These are phyloP conservation scores for Ascochyta koolunga DNA, from an alignment of 2,329 filamentous ascomycete genomes.

Conservation along the genomic window DNA sequence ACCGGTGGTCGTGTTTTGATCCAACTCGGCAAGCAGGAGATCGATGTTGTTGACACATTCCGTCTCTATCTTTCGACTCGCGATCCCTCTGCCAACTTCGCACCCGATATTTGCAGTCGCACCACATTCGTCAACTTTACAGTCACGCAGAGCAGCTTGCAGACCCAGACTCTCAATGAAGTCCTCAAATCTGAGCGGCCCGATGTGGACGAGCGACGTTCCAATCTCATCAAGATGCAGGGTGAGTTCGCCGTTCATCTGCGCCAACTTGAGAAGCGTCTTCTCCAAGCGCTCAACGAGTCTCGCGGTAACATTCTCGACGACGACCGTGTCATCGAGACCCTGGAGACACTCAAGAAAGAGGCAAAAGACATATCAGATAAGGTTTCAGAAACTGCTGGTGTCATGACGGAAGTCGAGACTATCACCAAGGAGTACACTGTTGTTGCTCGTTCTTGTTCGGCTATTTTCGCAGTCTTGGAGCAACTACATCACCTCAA, in stretches of 20 bases:
- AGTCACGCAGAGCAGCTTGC: conserved; percentile 96
- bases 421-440: conserved; percentile 94
- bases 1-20: conserved; percentile 97
- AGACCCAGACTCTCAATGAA: conserved; percentile 96
- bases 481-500: conserved; percentile 98
- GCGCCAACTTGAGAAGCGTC: conserved; percentile 89
- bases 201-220: conserved; percentile 93
- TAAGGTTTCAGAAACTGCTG: conserved; percentile 96
- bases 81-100: conserved; percentile 93
- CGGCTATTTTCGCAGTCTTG: conserved; percentile 93
- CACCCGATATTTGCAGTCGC: conserved; percentile 95
- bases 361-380: conserved; percentile 94
- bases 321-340: conserved; percentile 97
- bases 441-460: conserved; percentile 91
- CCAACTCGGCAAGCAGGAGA: conserved; percentile 97
- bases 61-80: conserved; percentile 93
- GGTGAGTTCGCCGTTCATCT: conserved; percentile 99
- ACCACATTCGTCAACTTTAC: conserved; percentile 99
- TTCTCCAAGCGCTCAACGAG: conserved; percentile 94
- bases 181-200: conserved; percentile 97
- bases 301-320: conserved; percentile 97
- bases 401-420: conserved; percentile 97
- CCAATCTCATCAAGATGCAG: conserved; percentile 97
- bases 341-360: conserved; percentile 95
- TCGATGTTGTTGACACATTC: conserved; percentile 97